Evolutionary conservation across 2,329 filamentous ascomycete species (phyloP).

Genomic region (Akanthomyces lecanii): DNA sequence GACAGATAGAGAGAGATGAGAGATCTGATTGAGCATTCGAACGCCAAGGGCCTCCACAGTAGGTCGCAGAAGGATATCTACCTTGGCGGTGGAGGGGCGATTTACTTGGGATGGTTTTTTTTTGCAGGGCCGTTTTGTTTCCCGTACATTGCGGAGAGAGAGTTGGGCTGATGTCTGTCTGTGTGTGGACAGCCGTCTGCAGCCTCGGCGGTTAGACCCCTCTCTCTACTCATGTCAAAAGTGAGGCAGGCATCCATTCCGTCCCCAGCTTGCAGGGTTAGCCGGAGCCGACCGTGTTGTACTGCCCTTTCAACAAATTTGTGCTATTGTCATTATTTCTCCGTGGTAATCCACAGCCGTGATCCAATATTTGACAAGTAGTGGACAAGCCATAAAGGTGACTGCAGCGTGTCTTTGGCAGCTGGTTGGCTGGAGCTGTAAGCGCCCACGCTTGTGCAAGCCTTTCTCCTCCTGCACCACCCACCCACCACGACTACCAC

Average conservation of each 20-base stretch:
- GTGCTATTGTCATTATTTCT: too few species aligned
- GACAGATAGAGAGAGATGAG: not conserved
- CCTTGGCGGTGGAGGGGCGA: not conserved
- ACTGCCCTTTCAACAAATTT: too few species aligned
- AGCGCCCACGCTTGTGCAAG: conserved; percentile 13
- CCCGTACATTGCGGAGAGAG: not conserved
- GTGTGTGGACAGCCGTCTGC: not conserved
- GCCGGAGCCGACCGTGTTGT: too few species aligned
- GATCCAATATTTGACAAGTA: not conserved
- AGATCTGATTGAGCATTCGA: not conserved
- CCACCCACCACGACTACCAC: not conserved
- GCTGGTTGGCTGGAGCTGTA: conserved; percentile 4
- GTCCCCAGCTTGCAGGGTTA: too few species aligned
- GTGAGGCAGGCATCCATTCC: too few species aligned
- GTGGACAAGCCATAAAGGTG: not conserved
- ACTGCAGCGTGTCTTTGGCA: not conserved
- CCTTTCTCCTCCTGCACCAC: not conserved
- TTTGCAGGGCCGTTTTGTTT: not conserved
- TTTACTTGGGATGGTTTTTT: not conserved
- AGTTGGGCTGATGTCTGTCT: not conserved
- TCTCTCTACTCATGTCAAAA: too few species aligned
- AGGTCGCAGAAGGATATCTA: not conserved
- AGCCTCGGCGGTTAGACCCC: conserved; percentile 1
- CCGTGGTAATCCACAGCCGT: too few species aligned
- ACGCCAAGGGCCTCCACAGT: not conserved